Base-by-base conservation (phyloP, 2,329 filamentous ascomycete species). In the Elsinoe ampelina region DNA sequence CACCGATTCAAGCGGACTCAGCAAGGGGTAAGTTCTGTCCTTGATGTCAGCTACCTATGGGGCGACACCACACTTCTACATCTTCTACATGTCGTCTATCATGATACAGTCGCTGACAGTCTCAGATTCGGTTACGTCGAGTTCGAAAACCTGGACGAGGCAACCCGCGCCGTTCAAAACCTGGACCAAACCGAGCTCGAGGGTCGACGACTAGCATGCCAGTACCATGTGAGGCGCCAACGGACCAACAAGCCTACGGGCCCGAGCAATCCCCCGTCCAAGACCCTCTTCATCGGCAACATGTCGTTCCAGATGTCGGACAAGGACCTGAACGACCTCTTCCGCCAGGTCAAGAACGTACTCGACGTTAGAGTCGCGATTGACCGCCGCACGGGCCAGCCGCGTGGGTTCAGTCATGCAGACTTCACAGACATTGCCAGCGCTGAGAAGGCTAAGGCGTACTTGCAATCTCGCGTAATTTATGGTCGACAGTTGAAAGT, bases 271-370 rank as follows among this genome's bases (percentile, higher is more conserved):
- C 54, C 52, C 3, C 83, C 84, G 2, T 79, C 80, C 54, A 81
- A 78, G 66, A 87, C 84, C 1, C 73, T 95, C 34, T 95, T 86
- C 75, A 81, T 95, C 63, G 89, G 89, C 63, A 93, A 93, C 75
- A 82, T 95, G 72, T 84, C 87, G 10, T 93, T 87, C 67, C 87
- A 95, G 72, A 86, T 91, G 75, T 87, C 86, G 7, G 89, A 95
- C 67, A 80, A 81, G 55, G 89, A 95, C 65, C 76, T 95, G 55
- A 90, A 91, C 72, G 78, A 83, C 55, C 72, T 95, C 22, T 92
- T 95, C 79, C 75, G 78, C 58, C 78, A 82, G 20, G 76, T 95
- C 59, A 74, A 79, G 51, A 85, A 87, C 68, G 79, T 92, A 48
- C 73, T 79, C 55, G 87, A 91, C 65, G 83, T 95, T 48, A 83